phyloP scores from a whole-genome alignment of 371 early-diverging fungal genomes.

The Mortierella sp. region DNA sequence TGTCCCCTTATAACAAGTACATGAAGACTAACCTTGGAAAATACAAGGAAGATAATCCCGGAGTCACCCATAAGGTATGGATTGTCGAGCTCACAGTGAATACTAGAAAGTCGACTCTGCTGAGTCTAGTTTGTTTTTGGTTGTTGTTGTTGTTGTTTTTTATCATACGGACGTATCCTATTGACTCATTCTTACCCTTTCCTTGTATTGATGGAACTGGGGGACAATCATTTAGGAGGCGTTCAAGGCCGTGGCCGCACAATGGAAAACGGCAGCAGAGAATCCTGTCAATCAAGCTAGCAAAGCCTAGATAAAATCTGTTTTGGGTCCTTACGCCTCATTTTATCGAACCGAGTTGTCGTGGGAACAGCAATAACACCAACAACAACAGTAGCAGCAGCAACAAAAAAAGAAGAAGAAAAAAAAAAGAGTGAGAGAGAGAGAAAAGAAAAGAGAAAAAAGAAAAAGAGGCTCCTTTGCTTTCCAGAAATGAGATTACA shows the following conservation, averaged over 20 bases:
- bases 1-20: constrained; percentile 75
- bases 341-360: no score
- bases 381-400: not conserved
- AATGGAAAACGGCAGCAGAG: no score
- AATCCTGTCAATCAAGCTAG: no score
- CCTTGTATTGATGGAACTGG: no score
- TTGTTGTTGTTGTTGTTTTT: not conserved
- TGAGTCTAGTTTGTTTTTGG: not conserved
- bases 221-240: no score
- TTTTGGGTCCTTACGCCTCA: no score
- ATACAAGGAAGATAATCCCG: constrained; percentile 67
- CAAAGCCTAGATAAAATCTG: no score
- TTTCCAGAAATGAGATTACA: no score
- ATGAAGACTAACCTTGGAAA: constrained; percentile 78
- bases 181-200: not conserved
- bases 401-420: not conserved
- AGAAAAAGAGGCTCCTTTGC: no score
- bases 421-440: not conserved
- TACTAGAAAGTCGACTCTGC: not conserved
- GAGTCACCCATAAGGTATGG: constrained; percentile 70
- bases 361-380: no score
- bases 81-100: constrained; percentile 51
- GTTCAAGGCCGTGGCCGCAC: no score
- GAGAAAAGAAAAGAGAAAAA: not conserved
- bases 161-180: no score